Conservation (phyloP, 371 early-diverging fungal genomes). For the Enterocytospora artemiae region DNA sequence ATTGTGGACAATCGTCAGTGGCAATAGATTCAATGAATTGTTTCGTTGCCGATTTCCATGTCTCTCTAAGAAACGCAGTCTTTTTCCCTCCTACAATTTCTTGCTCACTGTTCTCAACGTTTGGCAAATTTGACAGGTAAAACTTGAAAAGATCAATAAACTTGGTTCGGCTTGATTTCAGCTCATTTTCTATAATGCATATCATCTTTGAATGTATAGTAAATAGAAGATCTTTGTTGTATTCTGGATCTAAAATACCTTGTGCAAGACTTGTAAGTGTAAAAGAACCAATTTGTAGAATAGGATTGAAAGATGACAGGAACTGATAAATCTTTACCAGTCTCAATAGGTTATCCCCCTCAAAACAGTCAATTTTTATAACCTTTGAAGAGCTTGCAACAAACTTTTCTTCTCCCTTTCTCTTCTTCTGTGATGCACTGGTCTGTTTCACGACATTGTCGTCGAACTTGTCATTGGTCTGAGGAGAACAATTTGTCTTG, state of each 20-base stretch:
- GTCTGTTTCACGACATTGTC: neutral
- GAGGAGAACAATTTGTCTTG: neutral
- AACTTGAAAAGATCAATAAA: neutral
- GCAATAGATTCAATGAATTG: neutral
- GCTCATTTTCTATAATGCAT: neutral
- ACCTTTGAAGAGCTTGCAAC: neutral
- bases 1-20: neutral
- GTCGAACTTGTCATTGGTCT: neutral
- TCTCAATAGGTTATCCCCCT: neutral
- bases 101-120: neutral
- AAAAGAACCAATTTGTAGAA: neutral
- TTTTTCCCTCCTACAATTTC: neutral
- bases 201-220: neutral
- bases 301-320: neutral
- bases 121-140: neutral
- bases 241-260: constrained; percentile 1
- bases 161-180: neutral
- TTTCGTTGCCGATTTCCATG: constrained; percentile 6
- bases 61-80: neutral
- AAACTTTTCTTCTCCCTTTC: neutral
- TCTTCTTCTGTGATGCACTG: neutral
- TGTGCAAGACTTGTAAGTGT: neutral
- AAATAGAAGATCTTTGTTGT: neutral
- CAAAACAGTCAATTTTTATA: neutral
- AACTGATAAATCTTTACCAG: constrained; percentile 5